phyloP scores from a whole-genome alignment of 2,329 filamentous ascomycete genomes.

The Xylaria multiplex region DNA sequence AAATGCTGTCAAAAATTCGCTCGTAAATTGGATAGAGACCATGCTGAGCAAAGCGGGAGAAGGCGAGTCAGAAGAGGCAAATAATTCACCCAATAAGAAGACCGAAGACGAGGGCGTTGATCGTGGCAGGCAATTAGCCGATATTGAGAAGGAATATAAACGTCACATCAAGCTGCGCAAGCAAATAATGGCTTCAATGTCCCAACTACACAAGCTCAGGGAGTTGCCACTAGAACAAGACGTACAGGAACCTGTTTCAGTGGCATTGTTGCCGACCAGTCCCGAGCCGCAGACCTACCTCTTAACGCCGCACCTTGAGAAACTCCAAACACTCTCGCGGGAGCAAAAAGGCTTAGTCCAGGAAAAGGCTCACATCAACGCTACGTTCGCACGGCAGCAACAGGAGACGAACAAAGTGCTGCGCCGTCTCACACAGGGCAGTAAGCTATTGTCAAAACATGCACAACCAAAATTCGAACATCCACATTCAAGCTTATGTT shows the following conservation, averaged over 20 bases:
- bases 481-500: conserved; percentile 47
- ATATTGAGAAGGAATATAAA: conserved; percentile 64
- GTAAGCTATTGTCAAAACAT: conserved; percentile 66
- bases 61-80: conserved; percentile 36
- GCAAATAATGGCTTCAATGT: conserved; percentile 56
- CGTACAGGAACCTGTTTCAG: conserved; percentile 10
- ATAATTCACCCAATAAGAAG: conserved; percentile 37
- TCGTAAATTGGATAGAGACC: conserved; percentile 73
- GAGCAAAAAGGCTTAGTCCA: conserved; percentile 67
- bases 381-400: conserved; percentile 60
- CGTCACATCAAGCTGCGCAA: conserved; percentile 63
- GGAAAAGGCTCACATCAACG: conserved; percentile 67
- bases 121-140: conserved; percentile 55
- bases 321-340: conserved; percentile 62
- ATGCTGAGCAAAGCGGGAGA: conserved; percentile 66
- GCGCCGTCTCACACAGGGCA: conserved; percentile 68
- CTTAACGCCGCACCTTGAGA: conserved; percentile 66
- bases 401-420: conserved; percentile 62
- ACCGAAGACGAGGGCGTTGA: conserved; percentile 40
- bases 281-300: conserved; percentile 54
- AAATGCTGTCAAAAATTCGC: conserved; percentile 64
- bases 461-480: conserved; percentile 45
- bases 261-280: conserved; percentile 10
- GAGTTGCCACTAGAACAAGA: conserved; percentile 15
- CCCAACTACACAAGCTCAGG: conserved; percentile 38